Conservation (phyloP, 2,329 filamentous ascomycete genomes). For the Colletotrichum sp. region DNA sequence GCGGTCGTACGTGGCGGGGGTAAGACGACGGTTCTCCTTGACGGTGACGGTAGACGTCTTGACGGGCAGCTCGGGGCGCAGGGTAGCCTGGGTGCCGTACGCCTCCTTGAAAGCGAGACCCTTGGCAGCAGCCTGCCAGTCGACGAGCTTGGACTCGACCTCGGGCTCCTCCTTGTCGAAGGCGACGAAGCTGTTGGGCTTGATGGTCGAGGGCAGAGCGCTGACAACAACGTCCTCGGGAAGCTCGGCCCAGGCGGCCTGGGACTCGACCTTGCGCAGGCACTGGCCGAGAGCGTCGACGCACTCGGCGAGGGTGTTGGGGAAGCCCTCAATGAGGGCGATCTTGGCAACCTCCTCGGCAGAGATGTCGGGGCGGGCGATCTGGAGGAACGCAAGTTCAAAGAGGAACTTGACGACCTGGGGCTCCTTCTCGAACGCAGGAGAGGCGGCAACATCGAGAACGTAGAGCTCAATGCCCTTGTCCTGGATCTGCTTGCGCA, state of each 20-base stretch:
- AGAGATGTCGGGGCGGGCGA: slow-evolving; percentile 72
- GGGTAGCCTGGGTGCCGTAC: slow-evolving; percentile 72
- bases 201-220: slow-evolving; percentile 67
- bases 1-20: slow-evolving; percentile 86
- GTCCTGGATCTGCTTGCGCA: slow-evolving; percentile 74
- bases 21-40: slow-evolving; percentile 94
- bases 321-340: slow-evolving; percentile 57
- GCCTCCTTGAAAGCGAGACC: slow-evolving; percentile 94
- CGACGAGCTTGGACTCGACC: slow-evolving; percentile 66
- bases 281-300: slow-evolving; percentile 72
- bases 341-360: slow-evolving; percentile 70
- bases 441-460: slow-evolving; percentile 73
- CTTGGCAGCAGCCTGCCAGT: slow-evolving; percentile 87
- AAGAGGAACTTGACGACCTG: slow-evolving; percentile 69
- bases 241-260: slow-evolving; percentile 79
- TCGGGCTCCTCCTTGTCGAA: slow-evolving; percentile 81
- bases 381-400: slow-evolving; percentile 82
- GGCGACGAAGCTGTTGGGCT: slow-evolving; percentile 79
- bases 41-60: slow-evolving; percentile 90
- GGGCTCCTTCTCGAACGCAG: slow-evolving; percentile 70
- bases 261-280: slow-evolving; percentile 76
- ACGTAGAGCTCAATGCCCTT: slow-evolving; percentile 76
- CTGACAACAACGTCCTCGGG: slow-evolving; percentile 61
- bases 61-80: slow-evolving; percentile 85
- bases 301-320: slow-evolving; percentile 55